Base-by-base conservation (phyloP, 2,329 filamentous ascomycete species). In the Ceratocystiopsis sp. region DNA sequence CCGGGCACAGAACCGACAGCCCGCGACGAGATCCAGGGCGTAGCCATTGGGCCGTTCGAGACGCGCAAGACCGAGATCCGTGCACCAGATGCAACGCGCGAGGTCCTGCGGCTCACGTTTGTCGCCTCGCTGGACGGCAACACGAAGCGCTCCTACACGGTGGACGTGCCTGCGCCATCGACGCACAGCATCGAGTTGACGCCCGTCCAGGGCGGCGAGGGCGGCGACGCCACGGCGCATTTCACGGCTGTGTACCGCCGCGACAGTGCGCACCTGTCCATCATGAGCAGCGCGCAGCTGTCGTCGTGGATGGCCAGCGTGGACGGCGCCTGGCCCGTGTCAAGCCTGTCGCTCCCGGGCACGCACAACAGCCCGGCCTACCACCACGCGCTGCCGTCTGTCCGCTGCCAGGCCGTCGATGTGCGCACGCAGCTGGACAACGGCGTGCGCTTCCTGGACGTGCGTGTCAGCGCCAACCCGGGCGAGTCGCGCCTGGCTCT, bases 351-450 rank as follows among this genome's bases (percentile, higher is more conserved):
- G 41, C 91, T 96, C 49, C 91, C 91, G 0, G 91, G 91, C 49
- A 95, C 91, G 0, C 91, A 98, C 67, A 96, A 98, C 63, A 84
- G 83, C 16, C 84, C 91, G 8, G 93, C 87, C 11, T 80, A 75
- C 62, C 71, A 93, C 65, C 71, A 75, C 40, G 87, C 91, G 13
- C 71, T 95, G 6, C 91, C 91, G 1, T 93, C 85, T 1, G 91
- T 96, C 21, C 81, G 91, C 35, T 96, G 91, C 61, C 91, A 98
- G 63, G 79, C 83, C 33, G 84, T 87, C 16, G 68, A 74, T 47
- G 70, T 93, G 6, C 67, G 69, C 40, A 75, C 80, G 42, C 91
- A 98, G 61, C 75, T 98, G 25, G 68, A 78, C 45, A 89, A 94
- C 57, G 91, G 91, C 25, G 81, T 96, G 38, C 84, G 91, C 42